Conservation (phyloP, 805 yeast genomes). For the Lipomyces sp. region DNA sequence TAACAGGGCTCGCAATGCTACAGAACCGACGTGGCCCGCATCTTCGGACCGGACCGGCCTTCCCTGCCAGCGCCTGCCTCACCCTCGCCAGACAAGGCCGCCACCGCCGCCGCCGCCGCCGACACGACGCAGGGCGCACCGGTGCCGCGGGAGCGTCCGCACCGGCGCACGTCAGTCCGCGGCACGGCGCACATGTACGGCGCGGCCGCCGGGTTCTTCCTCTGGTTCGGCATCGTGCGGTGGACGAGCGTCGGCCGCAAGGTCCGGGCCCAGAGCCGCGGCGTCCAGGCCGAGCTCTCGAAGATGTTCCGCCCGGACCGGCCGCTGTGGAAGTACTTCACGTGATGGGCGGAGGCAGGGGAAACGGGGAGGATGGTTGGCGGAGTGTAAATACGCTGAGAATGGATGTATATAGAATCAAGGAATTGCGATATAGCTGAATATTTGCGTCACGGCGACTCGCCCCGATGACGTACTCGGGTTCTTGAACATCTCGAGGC, state of each 20-base stretch:
- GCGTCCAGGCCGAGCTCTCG: conserved; percentile 11
- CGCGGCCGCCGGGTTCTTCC: conserved; percentile 9
- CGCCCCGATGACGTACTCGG: neutral
- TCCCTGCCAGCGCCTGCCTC: no score
- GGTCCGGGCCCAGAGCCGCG: conserved; percentile 10
- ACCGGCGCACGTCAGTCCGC: neutral
- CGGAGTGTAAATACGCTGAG: neutral
- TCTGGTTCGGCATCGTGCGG: conserved; percentile 19
- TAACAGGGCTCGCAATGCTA: neutral
- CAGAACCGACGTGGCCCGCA: conserved; percentile 1
- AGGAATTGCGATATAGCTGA: neutral
- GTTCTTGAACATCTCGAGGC: conserved; percentile 1
- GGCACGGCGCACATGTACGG: conserved; percentile 21
- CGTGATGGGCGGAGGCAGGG: no score
- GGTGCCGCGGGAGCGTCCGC: no score
- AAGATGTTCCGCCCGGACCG: conserved; percentile 7
- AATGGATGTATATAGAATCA: neutral
- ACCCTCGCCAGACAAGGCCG: no score
- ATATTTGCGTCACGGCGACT: neutral
- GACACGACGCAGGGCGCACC: no score
- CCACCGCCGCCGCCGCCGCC: no score
- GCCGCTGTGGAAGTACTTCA: conserved; percentile 5
- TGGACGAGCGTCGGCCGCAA: conserved; percentile 17
- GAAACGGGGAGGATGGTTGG: no score
- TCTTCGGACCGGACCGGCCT: neutral